Evolutionary conservation across 768 basidiomycete species (phyloP), one percentile per base, ranked within the genome.

Genomic region (Harrya chromipes): DNA sequence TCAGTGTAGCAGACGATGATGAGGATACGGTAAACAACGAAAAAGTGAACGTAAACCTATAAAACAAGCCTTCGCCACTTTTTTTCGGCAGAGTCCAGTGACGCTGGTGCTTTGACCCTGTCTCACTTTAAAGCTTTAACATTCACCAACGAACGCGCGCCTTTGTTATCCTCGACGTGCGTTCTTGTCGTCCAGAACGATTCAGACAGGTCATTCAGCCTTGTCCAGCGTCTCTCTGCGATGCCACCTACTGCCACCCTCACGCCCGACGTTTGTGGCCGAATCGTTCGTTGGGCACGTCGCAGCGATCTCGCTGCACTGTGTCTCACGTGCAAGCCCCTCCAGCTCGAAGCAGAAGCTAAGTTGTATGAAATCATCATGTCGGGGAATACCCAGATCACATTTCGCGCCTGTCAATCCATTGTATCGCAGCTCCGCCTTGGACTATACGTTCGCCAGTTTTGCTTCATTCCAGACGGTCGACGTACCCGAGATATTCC

Each of bases 301-400:
- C 53, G 60, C 39, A 60, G 60, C 6, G 77, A 80, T 50, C 71
- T 82, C 21, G 49, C 64, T 0, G 61, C 72, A 10, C 71, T 83
- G 39, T 74, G 73, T 55, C 64, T 69, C 41, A 73, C 74, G 7
- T 77, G 64, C 60, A 80, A 74, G 62, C 57, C 71, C 10, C 65
- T 83, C 43, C 77, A 78, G 50, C 67, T 62, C 43, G 72, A 73
- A 44, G 78, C 81, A 29, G 79, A 81, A 56, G 54, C 64, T 16
- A 66, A 57, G 50, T 60, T 83, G 34, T 84, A 83, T 62, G 63
- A 71, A 19, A 49, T 59, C 20, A 46, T 80, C 49, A 58, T 67
- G 52, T 69, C 79, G 40, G 60, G 58, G 6, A 75, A 76, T 49
- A 57, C 71, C 41, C 48, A 63, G 19, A 52, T 62, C 38, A 63